A percentile compares a stretch with the other conserved stretches of the same genome.
Conservation (phyloP, 202 grass and related monocot species). For the Miscanthus sacchariflorus region DNA sequence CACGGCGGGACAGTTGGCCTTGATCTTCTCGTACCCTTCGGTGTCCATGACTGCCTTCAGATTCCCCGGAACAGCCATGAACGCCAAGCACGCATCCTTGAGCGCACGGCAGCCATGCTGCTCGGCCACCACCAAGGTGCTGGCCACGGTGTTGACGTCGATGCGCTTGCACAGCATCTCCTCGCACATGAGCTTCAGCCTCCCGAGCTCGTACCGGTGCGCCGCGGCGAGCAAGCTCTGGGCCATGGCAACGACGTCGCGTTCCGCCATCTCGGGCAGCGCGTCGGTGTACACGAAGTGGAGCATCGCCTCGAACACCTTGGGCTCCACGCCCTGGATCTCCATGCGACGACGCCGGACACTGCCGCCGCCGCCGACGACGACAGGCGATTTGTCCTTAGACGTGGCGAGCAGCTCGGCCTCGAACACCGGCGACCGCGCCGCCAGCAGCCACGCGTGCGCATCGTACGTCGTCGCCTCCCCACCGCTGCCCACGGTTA, state of each 20-base stretch:
- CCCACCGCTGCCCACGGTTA: not conserved
- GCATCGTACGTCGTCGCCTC: not conserved
- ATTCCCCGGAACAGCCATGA: not conserved
- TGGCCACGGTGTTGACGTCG: not conserved
- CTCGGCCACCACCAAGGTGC: not conserved
- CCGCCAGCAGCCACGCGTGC: constrained; percentile 22
- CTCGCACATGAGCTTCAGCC: not conserved
- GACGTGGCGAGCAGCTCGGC: constrained; percentile 3
- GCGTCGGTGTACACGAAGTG: constrained; percentile 34
- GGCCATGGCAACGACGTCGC: not conserved
- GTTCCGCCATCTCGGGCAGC: not conserved
- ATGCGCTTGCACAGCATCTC: not conserved
- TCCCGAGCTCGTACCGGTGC: not conserved
- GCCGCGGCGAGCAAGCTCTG: not conserved
- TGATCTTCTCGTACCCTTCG: not conserved
- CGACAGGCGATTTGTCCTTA: not conserved
- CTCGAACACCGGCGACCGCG: not conserved
- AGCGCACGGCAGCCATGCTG: not conserved
- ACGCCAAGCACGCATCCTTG: not conserved
- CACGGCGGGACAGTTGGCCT: no score
- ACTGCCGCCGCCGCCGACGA: no score
- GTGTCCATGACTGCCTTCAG: not conserved
- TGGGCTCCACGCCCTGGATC: not conserved
- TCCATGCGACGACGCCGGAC: not conserved
- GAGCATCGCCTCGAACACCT: not conserved